phyloP scores from a whole-genome alignment of 139 green algal species.

The Tetradesmus obliquus region DNA sequence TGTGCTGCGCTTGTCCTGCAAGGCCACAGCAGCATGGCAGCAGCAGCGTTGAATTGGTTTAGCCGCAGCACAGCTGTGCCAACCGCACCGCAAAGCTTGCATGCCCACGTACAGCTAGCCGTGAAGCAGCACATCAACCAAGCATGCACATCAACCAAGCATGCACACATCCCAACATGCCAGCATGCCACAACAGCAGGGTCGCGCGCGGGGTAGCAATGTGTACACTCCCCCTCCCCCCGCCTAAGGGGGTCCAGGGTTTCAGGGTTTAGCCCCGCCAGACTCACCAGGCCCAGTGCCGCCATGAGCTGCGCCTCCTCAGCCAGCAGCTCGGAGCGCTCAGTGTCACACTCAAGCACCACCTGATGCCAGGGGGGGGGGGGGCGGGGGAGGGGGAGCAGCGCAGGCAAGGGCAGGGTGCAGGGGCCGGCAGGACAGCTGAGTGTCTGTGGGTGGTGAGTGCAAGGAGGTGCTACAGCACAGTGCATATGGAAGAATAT shows the following conservation, averaged over 20 bases:
- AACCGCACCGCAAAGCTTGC: background rate
- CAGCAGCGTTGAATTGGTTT: background rate
- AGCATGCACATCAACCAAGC: background rate
- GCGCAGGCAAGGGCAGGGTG: background rate
- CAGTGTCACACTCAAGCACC: slow-evolving; percentile 84
- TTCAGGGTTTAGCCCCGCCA: too few species aligned
- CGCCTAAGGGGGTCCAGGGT: too few species aligned
- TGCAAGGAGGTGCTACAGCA: too few species aligned
- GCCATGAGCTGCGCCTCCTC: slow-evolving; percentile 78
- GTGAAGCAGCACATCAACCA: background rate
- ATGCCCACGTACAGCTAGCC: background rate
- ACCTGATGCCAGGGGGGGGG: slow-evolving; percentile 1
- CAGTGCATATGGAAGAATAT: too few species aligned
- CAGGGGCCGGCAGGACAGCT: too few species aligned
- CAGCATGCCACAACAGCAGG: background rate
- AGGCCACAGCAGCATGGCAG: background rate
- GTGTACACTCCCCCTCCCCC: too few species aligned
- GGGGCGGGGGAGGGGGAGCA: background rate
- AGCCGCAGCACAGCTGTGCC: background rate
- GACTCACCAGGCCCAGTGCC: slow-evolving; percentile 41
- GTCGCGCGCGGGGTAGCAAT: too few species aligned
- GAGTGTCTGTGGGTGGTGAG: too few species aligned
- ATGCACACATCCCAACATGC: background rate
- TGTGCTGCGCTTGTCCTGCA: slow-evolving; percentile 37
- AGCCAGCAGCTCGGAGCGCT: slow-evolving; percentile 79